These are phyloP conservation scores for Globisporangium parvum DNA, from an alignment of 352 stramenopile species.

Conservation along the genomic window DNA sequence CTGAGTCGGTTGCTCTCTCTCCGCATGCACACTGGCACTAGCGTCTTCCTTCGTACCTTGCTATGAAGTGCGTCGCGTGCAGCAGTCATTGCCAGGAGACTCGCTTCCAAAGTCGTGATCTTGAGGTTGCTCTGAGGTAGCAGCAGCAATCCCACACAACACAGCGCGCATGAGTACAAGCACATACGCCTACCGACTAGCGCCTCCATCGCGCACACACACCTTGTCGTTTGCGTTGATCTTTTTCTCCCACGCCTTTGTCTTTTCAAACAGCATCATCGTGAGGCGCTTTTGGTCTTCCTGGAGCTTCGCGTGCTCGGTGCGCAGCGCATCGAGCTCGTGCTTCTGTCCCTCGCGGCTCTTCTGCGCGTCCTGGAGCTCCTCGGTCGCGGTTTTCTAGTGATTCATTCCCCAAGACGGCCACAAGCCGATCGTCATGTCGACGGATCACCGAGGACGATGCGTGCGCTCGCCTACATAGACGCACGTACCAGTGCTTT, in stretches of 20 bases:
- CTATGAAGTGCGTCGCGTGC: slow-evolving; percentile 30
- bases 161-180: background rate
- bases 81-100: slow-evolving; percentile 18
- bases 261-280: slow-evolving; percentile 65
- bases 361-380: slow-evolving; percentile 36
- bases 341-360: slow-evolving; percentile 25
- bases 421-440: background rate
- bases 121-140: slow-evolving; percentile 35
- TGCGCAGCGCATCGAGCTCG: slow-evolving; percentile 26
- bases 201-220: background rate
- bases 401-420: background rate
- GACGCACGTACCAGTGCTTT: slow-evolving; percentile 32
- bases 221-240: slow-evolving; percentile 47
- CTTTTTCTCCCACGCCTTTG: slow-evolving; percentile 64
- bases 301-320: slow-evolving; percentile 28
- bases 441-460: background rate
- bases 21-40: too few species aligned
- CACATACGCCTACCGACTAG: background rate
- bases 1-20: background rate
- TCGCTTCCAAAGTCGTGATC: slow-evolving; percentile 34
- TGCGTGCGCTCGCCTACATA: background rate
- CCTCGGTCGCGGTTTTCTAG: slow-evolving; percentile 48
- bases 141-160: background rate
- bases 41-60: slow-evolving; percentile 24
- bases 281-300: slow-evolving; percentile 53